Evolutionary conservation across 1,284 basidiomycete genomes (phyloP).

Genomic region (Somion occarium): DNA sequence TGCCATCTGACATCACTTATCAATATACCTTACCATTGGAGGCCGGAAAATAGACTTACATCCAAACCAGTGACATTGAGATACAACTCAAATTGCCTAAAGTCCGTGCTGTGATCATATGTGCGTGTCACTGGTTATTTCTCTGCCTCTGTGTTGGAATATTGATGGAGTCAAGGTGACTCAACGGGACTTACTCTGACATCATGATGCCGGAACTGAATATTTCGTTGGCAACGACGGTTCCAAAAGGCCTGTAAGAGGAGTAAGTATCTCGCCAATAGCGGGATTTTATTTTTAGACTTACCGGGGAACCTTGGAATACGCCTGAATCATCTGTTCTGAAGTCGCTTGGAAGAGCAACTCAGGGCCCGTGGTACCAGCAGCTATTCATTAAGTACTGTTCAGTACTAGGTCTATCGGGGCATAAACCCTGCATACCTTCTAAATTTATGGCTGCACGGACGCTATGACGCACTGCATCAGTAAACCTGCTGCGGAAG

Average conservation of each 20-base stretch:
- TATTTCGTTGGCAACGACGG: constrained; percentile 89
- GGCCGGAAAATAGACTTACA: constrained; percentile 37
- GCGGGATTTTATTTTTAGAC: constrained; percentile 7
- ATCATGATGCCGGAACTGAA: constrained; percentile 91
- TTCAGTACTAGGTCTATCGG: too few species aligned
- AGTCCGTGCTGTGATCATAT: constrained; percentile 67
- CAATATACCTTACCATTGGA: too few species aligned
- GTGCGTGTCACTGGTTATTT: neutral
- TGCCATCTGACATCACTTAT: constrained; percentile 67
- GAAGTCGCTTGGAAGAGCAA: constrained; percentile 96
- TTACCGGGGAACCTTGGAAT: constrained; percentile 77
- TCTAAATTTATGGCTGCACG: constrained; percentile 91
- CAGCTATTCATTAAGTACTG: constrained; percentile 47
- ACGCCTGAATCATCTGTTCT: constrained; percentile 90
- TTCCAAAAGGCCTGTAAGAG: constrained; percentile 75
- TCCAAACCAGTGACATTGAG: constrained; percentile 84
- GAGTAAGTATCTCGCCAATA: too few species aligned
- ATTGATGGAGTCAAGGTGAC: neutral
- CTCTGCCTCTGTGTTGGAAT: neutral
- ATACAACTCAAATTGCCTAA: constrained; percentile 92
- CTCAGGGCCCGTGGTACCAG: constrained; percentile 85
- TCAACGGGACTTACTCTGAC: constrained; percentile 63
- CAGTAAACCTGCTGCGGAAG: constrained; percentile 1
- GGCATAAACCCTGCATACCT: constrained; percentile 46
- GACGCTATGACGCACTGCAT: constrained; percentile 51